Conservation (phyloP, 1,284 basidiomycete species). For the Cutaneotrichosporon arboriforme region DNA sequence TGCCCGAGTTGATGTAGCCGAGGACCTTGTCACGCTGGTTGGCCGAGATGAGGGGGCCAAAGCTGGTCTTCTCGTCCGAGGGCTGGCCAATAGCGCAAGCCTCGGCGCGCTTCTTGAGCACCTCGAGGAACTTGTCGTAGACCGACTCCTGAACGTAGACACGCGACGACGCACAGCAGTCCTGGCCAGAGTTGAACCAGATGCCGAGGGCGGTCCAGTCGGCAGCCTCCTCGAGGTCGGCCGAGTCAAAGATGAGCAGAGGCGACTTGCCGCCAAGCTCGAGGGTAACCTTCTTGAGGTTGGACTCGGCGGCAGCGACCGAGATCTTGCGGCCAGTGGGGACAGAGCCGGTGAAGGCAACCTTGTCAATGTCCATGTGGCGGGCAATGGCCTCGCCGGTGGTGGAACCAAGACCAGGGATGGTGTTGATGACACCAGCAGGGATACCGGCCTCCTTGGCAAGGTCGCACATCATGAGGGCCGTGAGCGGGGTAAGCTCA, state of each 20-base stretch:
- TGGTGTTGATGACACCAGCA: slow-evolving; percentile 81
- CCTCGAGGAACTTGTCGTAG: slow-evolving; percentile 70
- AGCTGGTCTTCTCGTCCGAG: slow-evolving; percentile 64
- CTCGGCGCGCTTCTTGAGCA: slow-evolving; percentile 64
- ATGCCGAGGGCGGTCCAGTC: slow-evolving; percentile 39
- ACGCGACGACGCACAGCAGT: slow-evolving; percentile 43
- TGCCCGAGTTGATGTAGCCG: slow-evolving; percentile 81
- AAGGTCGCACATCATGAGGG: slow-evolving; percentile 56
- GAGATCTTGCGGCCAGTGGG: slow-evolving; percentile 79
- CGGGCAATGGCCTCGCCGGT: slow-evolving; percentile 76
- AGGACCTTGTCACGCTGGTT: slow-evolving; percentile 83
- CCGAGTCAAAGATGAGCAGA: slow-evolving; percentile 49
- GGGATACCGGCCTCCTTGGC: slow-evolving; percentile 62
- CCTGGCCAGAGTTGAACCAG: slow-evolving; percentile 35
- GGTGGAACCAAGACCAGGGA: slow-evolving; percentile 72
- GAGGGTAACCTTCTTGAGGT: slow-evolving; percentile 65
- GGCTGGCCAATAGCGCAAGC: slow-evolving; percentile 65
- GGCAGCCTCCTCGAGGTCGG: slow-evolving; percentile 69
- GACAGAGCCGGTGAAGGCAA: slow-evolving; percentile 57
- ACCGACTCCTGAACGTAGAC: slow-evolving; percentile 74
- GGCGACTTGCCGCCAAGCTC: slow-evolving; percentile 55
- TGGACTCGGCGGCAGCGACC: slow-evolving; percentile 72
- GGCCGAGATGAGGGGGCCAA: slow-evolving; percentile 78
- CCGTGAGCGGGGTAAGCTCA: slow-evolving; percentile 83
- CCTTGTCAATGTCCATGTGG: slow-evolving; percentile 74